Evolutionary conservation across 257 asterid genomes (phyloP).

Genomic region (Thymus quinquecostatus): DNA sequence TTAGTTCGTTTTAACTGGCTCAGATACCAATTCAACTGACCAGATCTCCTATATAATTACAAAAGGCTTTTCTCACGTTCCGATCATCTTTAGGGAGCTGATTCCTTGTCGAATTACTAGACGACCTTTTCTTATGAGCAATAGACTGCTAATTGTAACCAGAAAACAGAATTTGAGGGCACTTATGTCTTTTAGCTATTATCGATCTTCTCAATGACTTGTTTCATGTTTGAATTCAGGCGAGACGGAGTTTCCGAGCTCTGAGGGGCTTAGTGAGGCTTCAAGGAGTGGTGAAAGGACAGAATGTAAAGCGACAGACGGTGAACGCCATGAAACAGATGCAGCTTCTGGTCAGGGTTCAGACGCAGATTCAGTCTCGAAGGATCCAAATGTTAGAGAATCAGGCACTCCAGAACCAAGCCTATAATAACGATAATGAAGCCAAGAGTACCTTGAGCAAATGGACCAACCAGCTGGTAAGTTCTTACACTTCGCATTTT

Average conservation of each 20-base stretch:
- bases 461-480: conserved; percentile 69
- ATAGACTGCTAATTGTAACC: too few species aligned
- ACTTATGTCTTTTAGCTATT: background rate
- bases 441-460: conserved; percentile 75
- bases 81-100: too few species aligned
- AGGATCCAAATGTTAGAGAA: conserved; percentile 88
- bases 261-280: conserved; percentile 94
- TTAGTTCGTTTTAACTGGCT: too few species aligned
- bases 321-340: conserved; percentile 88
- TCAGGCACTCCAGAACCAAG: conserved; percentile 56
- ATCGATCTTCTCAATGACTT: background rate
- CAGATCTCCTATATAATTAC: too few species aligned
- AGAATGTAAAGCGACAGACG: conserved; percentile 82
- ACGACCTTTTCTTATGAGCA: too few species aligned
- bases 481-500: conserved; percentile 26
- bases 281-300: conserved; percentile 88
- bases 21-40: too few species aligned
- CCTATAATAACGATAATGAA: conserved; percentile 62
- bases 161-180: too few species aligned
- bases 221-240: conserved; percentile 45
- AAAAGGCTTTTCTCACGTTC: too few species aligned
- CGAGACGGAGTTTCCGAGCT: conserved; percentile 84
- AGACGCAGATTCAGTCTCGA: conserved; percentile 87
- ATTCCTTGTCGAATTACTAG: too few species aligned
- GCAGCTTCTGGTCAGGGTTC: conserved; percentile 94